phyloP scores from a whole-genome alignment of 371 early-diverging fungal genomes.

The Apophysomyces sp. region DNA sequence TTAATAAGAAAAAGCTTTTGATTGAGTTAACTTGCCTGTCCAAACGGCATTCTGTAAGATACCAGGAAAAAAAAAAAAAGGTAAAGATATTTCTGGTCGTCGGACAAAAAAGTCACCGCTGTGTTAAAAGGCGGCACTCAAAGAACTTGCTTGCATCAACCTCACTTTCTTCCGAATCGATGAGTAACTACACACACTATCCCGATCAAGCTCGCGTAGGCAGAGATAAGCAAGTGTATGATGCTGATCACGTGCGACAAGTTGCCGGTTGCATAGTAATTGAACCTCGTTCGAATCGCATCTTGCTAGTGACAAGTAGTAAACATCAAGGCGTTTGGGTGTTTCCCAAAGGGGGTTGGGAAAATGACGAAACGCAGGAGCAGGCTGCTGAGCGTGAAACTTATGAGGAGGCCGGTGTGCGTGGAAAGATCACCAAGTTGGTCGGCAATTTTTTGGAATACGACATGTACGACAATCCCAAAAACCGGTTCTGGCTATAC shows the following conservation, averaged over 20 bases:
- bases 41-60: conserved; percentile 11
- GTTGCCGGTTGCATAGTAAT: conserved; percentile 61
- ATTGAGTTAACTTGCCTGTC: conserved; percentile 11
- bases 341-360: conserved; percentile 70
- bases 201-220: conserved; percentile 41
- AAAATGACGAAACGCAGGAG: conserved; percentile 60
- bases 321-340: conserved; percentile 61
- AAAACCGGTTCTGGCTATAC: conserved; percentile 54
- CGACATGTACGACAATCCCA: conserved; percentile 38
- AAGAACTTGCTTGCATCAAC: not conserved
- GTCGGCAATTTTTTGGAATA: conserved; percentile 54
- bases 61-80: not conserved
- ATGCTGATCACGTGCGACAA: conserved; percentile 36
- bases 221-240: conserved; percentile 49
- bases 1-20: not conserved
- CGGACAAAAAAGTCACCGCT: not conserved
- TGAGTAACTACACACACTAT: not conserved
- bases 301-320: conserved; percentile 56
- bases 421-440: conserved; percentile 34
- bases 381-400: conserved; percentile 61
- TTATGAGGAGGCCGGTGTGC: conserved; percentile 50
- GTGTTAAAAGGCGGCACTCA: not conserved
- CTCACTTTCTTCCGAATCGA: not conserved
- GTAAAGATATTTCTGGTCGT: no score
- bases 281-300: conserved; percentile 47